These are phyloP conservation scores for Hanseniaspora hatyaiensis DNA, from an alignment of 805 yeast species.

Conservation along the genomic window DNA sequence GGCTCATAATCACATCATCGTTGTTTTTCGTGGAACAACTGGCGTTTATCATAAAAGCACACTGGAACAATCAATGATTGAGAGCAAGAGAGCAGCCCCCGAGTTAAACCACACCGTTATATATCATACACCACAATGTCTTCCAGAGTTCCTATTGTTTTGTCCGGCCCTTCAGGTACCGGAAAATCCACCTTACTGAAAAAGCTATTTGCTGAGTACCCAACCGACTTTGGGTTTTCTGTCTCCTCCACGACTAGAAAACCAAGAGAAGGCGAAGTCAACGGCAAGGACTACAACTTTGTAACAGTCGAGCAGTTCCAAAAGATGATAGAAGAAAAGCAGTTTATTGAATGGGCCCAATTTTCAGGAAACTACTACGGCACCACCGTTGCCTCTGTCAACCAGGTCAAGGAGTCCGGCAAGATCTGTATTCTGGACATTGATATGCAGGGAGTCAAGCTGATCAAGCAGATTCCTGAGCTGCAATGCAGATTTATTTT, in stretches of 20 bases:
- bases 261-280: slow-evolving; percentile 84
- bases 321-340: slow-evolving; percentile 55
- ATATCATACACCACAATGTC: slow-evolving; percentile 20
- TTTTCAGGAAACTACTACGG: slow-evolving; percentile 97
- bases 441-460: slow-evolving; percentile 97
- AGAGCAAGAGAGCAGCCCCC: no score
- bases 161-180: slow-evolving; percentile 93
- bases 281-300: slow-evolving; percentile 86
- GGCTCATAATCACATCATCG: no score
- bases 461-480: slow-evolving; percentile 62
- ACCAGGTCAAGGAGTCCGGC: slow-evolving; percentile 43
- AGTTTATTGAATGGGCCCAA: slow-evolving; percentile 95
- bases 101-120: neutral
- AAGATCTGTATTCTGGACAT: slow-evolving; percentile 85
- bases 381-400: slow-evolving; percentile 75
- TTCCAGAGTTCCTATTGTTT: slow-evolving; percentile 67
- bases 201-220: slow-evolving; percentile 79
- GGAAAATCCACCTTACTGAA: slow-evolving; percentile 93
- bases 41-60: no score
- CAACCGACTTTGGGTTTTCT: slow-evolving; percentile 83
- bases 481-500: slow-evolving; percentile 79
- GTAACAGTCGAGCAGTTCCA: slow-evolving; percentile 70
- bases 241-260: slow-evolving; percentile 77
- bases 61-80: no score
- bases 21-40: no score